A percentile compares a stretch with the other conserved stretches of the same genome.
Evolutionary conservation across 306 rosid species (phyloP).

Genomic region (barrel medic (Medicago truncatula)): MtrunA17r5.0-ANR NC_053049.1:35153501-35154000

Average conservation of each 20-base stretch:
- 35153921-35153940: not conserved
- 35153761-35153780: conserved; percentile 22
- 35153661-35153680: conserved; percentile 91
- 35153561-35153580: not conserved
- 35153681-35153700: conserved; percentile 60
- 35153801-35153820: not conserved
- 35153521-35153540: not conserved
- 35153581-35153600: conserved; percentile 16
- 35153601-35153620: conserved; percentile 21
- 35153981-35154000: not conserved
- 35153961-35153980: conserved; percentile 13
- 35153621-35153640: not conserved
- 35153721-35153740: conserved; percentile 67
- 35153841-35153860: conserved; percentile 1
- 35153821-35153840: not conserved
- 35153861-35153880: not conserved
- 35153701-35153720: conserved; percentile 87
- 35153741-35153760: conserved; percentile 44
- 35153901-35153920: conserved; percentile 11
- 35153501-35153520: conserved; percentile 20
- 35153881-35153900: not conserved
- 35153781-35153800: conserved; percentile 16
- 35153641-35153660: conserved; percentile 61
- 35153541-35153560: conserved; percentile 33
- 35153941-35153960: not conserved